A percentile compares a stretch with the other conserved stretches of the same genome.
These are phyloP conservation scores for Lyophyllum decastes DNA, from an alignment of 768 basidiomycete genomes.

Conservation along the genomic window DNA sequence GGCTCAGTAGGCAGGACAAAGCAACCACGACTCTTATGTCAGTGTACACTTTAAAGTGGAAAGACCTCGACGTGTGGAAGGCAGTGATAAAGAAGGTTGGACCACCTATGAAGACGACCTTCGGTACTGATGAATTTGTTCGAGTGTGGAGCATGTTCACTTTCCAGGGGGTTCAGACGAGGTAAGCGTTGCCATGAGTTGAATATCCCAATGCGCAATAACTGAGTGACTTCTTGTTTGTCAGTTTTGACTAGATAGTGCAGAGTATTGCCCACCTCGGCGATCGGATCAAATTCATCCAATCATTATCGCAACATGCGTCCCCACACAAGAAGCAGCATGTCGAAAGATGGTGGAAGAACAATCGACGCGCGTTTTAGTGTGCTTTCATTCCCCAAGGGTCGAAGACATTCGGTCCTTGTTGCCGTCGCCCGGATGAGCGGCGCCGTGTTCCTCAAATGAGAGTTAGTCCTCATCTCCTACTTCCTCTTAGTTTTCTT, in stretches of 20 bases:
- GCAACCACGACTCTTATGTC: conserved; percentile 7
- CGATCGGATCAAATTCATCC: conserved; percentile 22
- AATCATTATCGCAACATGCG: conserved; percentile 12
- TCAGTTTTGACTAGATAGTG: conserved; percentile 25
- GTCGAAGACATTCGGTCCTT: conserved; percentile 24
- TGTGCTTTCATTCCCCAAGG: conserved; percentile 16
- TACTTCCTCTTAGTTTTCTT: too few relatives aligned
- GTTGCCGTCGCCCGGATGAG: conserved; percentile 15
- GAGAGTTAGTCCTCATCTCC: not conserved
- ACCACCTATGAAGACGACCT: conserved; percentile 5
- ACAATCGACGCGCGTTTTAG: conserved; percentile 18
- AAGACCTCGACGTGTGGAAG: conserved; percentile 29
- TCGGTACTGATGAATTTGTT: conserved; percentile 14
- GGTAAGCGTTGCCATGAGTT: conserved; percentile 14
- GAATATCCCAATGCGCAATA: too few relatives aligned
- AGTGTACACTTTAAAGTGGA: conserved; percentile 27
- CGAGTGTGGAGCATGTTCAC: conserved; percentile 24
- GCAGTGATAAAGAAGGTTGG: conserved; percentile 17
- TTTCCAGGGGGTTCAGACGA: conserved; percentile 21
- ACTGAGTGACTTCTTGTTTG: not conserved
- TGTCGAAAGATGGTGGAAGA: conserved; percentile 20
- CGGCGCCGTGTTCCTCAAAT: conserved; percentile 14
- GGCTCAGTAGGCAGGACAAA: not conserved
- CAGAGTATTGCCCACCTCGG: conserved; percentile 10
- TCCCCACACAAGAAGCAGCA: conserved; percentile 6